Evolutionary conservation across 1,284 basidiomycete species (phyloP).

Genomic region (Pisolithus thermaeus): DNA sequence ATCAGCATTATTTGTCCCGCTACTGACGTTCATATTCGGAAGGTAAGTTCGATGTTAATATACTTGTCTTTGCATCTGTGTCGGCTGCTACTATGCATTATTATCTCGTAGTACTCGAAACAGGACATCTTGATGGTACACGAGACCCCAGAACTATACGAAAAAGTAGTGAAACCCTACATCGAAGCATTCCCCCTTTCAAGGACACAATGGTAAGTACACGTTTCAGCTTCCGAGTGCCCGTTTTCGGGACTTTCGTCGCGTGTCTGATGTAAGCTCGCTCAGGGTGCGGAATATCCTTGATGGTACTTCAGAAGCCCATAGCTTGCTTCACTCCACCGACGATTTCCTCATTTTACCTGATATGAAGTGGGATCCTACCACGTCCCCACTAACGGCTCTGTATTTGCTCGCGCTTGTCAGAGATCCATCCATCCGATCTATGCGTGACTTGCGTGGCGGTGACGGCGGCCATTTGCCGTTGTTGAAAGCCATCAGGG

Average conservation of each 20-base stretch:
- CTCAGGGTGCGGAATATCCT: constrained; percentile 86
- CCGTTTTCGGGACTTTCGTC: not conserved
- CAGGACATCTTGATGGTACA: constrained; percentile 71
- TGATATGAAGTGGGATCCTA: constrained; percentile 93
- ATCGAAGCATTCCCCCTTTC: constrained; percentile 68
- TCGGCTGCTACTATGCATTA: not conserved
- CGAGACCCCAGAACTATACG: constrained; percentile 78
- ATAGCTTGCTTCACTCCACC: constrained; percentile 28
- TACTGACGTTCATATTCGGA: constrained; percentile 77
- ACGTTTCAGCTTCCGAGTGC: not conserved
- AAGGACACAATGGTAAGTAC: constrained; percentile 71
- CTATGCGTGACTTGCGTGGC: constrained; percentile 65
- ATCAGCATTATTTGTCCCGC: constrained; percentile 80
- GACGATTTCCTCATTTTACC: constrained; percentile 71
- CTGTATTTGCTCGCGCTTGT: constrained; percentile 76
- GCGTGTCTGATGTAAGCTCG: not conserved
- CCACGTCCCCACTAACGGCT: constrained; percentile 47
- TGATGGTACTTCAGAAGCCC: constrained; percentile 71
- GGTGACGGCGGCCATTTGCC: constrained; percentile 55
- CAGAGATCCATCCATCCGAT: constrained; percentile 50
- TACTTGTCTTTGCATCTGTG: not conserved
- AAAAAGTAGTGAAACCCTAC: constrained; percentile 69
- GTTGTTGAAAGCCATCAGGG: constrained; percentile 65
- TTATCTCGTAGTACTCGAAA: constrained; percentile 59
- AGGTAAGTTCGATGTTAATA: constrained; percentile 36